Evolutionary conservation across 192 early-diverging fungal species (phyloP), one percentile per base, ranked within the genome.

Genomic region (Coemansia sp.): DNA sequence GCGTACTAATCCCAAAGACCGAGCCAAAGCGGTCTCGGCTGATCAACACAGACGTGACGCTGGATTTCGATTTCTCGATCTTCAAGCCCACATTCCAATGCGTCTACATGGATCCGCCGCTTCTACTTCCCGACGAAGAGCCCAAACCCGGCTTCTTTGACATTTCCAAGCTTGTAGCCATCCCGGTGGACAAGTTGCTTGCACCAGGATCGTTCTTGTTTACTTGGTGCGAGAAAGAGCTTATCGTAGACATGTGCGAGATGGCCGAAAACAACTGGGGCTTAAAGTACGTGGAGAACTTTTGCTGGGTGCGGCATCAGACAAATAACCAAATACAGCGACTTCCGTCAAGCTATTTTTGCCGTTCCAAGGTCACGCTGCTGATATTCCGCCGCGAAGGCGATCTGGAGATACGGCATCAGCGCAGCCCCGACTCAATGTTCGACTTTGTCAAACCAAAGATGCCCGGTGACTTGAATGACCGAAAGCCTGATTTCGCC

Each of bases 261-360:
- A 81, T 92, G 31, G 85, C 88, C 7, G 88, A 91, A 45, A 46
- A 61, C 39, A 72, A 59, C 34, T 95, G 95, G 94, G 87, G 88
- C 2, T 92, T 95, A 82, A 90, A 92, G 49, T 98, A 98, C 69
- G 93, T 96, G 0, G 95, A 96, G 70, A 98, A 96, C 83, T 95
- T 98, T 83, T 92, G 91, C 72, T 98, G 95, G 95, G 92, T 96
- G 68, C 94, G 94, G 61, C 84, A 89, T 53, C 77, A 86, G 52
- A 70, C 86, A 39, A 93, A 94, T 74, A 96, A 98, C 74, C 84
- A 85, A 49, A 93, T 98, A 66, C 87, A 82, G 13, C 64, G 79
- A 23, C 76, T 87, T 30, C 75, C 85, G 25, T 91, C 86, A 28
- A 77, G 68, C 25, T 95, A 92, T 70, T 96, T 98, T 64, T 84